Evolutionary conservation across 768 basidiomycete species (phyloP).

Genomic region (Boletus reticulatus): DNA sequence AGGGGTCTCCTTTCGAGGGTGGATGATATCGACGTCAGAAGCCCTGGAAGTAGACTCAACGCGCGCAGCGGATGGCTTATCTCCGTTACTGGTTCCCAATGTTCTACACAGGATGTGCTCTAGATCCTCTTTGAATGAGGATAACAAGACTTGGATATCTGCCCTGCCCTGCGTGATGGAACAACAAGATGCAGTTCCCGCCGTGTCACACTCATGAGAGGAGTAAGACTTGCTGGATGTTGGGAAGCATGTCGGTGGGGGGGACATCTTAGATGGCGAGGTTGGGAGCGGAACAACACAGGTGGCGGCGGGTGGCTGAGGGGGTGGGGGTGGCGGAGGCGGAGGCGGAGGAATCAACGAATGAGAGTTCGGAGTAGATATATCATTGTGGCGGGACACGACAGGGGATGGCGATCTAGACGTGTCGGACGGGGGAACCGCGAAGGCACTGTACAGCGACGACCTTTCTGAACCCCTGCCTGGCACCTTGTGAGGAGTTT

Average conservation of each 20-base stretch:
- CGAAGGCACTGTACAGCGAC: slow-evolving; percentile 2
- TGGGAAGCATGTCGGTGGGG: slow-evolving; percentile 2
- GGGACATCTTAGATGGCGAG: slow-evolving; percentile 2
- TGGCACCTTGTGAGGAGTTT: slow-evolving; percentile 39
- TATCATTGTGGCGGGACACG: not conserved
- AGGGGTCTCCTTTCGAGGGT: not conserved
- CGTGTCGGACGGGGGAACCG: not conserved
- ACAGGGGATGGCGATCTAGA: slow-evolving; percentile 1
- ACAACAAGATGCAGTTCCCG: slow-evolving; percentile 35
- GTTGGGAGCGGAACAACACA: slow-evolving; percentile 16
- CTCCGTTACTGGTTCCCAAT: slow-evolving; percentile 27
- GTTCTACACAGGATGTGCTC: slow-evolving; percentile 41
- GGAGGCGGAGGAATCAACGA: not conserved
- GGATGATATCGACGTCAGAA: not conserved
- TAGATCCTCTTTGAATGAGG: slow-evolving; percentile 54
- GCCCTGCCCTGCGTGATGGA: slow-evolving; percentile 43
- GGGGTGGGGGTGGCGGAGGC: slow-evolving; percentile 25
- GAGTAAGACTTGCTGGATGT: not conserved
- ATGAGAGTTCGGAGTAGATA: not conserved
- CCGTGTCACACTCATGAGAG: not conserved
- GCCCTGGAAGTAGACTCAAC: not conserved
- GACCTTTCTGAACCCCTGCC: slow-evolving; percentile 1
- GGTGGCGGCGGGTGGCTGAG: slow-evolving; percentile 2
- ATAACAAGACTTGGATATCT: slow-evolving; percentile 47
- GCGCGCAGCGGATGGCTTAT: not conserved